phyloP scores from a whole-genome alignment of 805 yeast genomes.

The Kodamaea neixiangensis region DNA sequence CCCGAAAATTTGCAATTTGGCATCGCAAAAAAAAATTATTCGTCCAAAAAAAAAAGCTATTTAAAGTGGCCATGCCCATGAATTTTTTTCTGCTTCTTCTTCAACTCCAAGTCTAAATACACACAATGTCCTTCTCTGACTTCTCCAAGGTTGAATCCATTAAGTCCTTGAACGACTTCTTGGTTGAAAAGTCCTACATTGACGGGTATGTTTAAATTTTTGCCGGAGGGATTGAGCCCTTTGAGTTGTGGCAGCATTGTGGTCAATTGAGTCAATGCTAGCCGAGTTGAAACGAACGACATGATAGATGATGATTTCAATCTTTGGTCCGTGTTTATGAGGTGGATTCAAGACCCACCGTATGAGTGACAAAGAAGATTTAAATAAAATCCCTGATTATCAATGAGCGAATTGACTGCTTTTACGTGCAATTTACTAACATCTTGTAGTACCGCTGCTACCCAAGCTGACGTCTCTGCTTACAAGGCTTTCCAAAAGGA shows the following conservation, averaged over 20 bases:
- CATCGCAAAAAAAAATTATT: slow-evolving; percentile 1
- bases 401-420: slow-evolving; percentile 6
- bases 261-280: neutral
- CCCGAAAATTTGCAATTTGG: neutral
- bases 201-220: slow-evolving; percentile 80
- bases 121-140: slow-evolving; percentile 72
- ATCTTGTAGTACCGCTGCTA: slow-evolving; percentile 67
- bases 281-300: slow-evolving; percentile 3
- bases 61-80: slow-evolving; percentile 1
- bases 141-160: slow-evolving; percentile 70
- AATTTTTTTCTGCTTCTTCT: slow-evolving; percentile 4
- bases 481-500: slow-evolving; percentile 91
- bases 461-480: slow-evolving; percentile 94
- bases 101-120: neutral
- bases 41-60: neutral
- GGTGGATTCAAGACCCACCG: slow-evolving; percentile 95
- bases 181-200: slow-evolving; percentile 91
- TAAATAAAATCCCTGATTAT: slow-evolving; percentile 24
- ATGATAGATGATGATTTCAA: slow-evolving; percentile 60
- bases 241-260: neutral
- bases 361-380: slow-evolving; percentile 73
- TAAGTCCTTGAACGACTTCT: slow-evolving; percentile 74
- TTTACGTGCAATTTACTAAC: slow-evolving; percentile 26
- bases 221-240: neutral
- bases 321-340: slow-evolving; percentile 96